phyloP scores from a whole-genome alignment of 352 stramenopile genomes.

The Globisporangium middletonii region DNA sequence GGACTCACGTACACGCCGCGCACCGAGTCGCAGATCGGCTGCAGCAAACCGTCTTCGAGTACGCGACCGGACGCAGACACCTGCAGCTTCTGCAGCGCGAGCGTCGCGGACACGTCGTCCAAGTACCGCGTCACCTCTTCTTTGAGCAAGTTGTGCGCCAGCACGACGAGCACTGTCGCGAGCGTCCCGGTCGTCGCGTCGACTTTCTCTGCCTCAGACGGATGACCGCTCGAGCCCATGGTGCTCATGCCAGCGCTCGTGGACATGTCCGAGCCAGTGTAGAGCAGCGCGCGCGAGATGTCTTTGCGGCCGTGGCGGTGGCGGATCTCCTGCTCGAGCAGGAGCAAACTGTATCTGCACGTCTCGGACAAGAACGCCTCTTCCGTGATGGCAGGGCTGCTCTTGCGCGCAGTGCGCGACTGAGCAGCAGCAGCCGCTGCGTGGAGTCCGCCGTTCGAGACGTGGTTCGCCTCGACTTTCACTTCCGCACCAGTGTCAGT shows the following conservation, averaged over 20 bases:
- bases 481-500: constrained; percentile 13
- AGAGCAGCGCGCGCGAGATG: constrained; percentile 56
- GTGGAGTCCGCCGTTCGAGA: constrained; percentile 14
- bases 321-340: constrained; percentile 81
- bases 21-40: constrained; percentile 82
- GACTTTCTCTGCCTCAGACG: constrained; percentile 33
- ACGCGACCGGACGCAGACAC: constrained; percentile 52
- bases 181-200: constrained; percentile 37
- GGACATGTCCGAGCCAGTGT: constrained; percentile 21
- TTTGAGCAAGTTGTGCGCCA: constrained; percentile 79
- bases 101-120: constrained; percentile 53
- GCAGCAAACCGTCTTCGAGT: constrained; percentile 67
- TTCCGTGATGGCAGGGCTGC: constrained; percentile 1
- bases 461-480: constrained; percentile 19
- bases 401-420: background rate
- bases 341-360: constrained; percentile 56
- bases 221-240: constrained; percentile 3
- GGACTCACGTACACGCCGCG: constrained; percentile 68
- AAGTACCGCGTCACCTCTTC: constrained; percentile 66
- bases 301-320: constrained; percentile 68
- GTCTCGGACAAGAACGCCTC: constrained; percentile 54
- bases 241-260: background rate
- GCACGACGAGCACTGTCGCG: constrained; percentile 50
- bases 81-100: constrained; percentile 58
- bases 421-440: background rate